Base-by-base conservation (phyloP, 163 green algal species). In the Smithsoniella earleae region DNA sequence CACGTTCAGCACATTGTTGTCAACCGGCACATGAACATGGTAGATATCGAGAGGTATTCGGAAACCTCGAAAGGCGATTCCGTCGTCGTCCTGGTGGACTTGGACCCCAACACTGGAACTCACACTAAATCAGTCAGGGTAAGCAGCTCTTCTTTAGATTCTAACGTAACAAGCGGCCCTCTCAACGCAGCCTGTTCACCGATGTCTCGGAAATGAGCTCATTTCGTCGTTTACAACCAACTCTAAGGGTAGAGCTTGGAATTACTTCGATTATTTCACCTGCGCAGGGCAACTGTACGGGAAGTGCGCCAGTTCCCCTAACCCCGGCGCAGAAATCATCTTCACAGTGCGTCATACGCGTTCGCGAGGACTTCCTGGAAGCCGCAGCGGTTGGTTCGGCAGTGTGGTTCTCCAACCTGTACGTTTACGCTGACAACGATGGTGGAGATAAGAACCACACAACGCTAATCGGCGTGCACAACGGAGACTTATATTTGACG, bases 341-440 rank as follows among this genome's bases (percentile, higher is more conserved):
- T n/a, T 5, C 1, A 30, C 58, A 69, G 58, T 69, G 58, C 16
- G 58, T 69, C 27, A 69, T 69, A 1, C 40, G 8, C 27, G 58
- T 69, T 5, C 25, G 58, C n/a, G 58, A 69, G 20, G 58, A 69
- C 58, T 69, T 69, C 2, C 6, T 69, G 16, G 58, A 69, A 13
- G 25, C 43, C 27, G 30, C 58, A 22, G 16, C 34, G 4, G n/a
- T 45, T 22, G 34, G 34, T 13, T 38, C n/a, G 3, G 30, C 2
- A 34, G 58, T 69, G n/a, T 69, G 58, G 58, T 5, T 69, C 6
- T 69, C 58, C 20, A 34, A 69, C 58, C 27, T 69, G 0, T 69
- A 69, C 34, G 20, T 69, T 6, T 45, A n/a, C 22, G 8, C 43
- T 16, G 1, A n/a, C 6, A 34, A 18, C 43, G 10, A 45, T 5